Conservation (phyloP, 345 rosid genomes). For the Pistacia atlantica region DNA sequence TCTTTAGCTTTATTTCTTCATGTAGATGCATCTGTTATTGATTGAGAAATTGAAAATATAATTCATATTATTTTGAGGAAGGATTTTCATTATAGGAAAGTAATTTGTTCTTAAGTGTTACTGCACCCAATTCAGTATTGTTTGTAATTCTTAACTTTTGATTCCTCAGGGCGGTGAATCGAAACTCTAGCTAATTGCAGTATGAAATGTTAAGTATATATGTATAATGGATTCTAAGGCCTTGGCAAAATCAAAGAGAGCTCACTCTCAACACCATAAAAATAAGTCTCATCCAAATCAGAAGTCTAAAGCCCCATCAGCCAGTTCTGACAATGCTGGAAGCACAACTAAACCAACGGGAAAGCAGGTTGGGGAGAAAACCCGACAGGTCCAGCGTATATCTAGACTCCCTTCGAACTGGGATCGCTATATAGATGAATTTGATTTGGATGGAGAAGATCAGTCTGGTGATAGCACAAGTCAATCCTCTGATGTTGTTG, state of each 20-base stretch:
- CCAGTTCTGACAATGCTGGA: constrained; percentile 24
- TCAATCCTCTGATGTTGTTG: constrained; percentile 32
- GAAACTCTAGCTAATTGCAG: not conserved
- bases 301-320: constrained; percentile 37
- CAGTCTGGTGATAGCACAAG: constrained; percentile 22
- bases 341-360: constrained; percentile 29
- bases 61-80: not conserved
- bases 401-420: constrained; percentile 69
- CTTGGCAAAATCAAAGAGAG: constrained; percentile 88
- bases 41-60: too few relatives aligned
- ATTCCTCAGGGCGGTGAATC: constrained; percentile 4
- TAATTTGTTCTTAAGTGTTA: not conserved
- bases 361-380: constrained; percentile 45
- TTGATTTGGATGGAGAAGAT: constrained; percentile 32
- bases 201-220: not conserved
- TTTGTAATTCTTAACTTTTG: not conserved
- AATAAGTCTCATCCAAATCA: constrained; percentile 52
- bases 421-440: constrained; percentile 71
- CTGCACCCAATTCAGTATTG: not conserved
- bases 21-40: not conserved
- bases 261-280: constrained; percentile 70
- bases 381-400: constrained; percentile 31
- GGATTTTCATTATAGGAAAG: not conserved
- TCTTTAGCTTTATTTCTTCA: not conserved
- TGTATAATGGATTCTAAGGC: constrained; percentile 67